These are phyloP conservation scores for Acanthamoeba triangularis DNA, from an alignment of 208 protist genomes.

Conservation along the genomic window DNA sequence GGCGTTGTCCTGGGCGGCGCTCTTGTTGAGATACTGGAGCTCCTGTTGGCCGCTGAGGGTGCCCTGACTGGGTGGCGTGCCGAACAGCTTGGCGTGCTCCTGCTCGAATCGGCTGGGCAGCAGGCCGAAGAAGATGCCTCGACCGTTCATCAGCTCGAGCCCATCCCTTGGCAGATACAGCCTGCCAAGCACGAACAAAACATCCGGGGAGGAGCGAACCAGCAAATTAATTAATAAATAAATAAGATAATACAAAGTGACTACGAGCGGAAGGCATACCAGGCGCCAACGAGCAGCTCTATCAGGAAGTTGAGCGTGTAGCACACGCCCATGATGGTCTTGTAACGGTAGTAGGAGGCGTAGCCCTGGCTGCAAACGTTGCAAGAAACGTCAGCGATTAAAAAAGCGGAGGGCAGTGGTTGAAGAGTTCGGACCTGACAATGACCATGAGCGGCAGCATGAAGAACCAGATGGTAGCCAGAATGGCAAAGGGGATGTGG, in stretches of 20 bases:
- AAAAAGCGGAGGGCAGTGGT: background rate
- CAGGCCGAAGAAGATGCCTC: slow-evolving; percentile 14
- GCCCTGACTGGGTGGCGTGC: background rate
- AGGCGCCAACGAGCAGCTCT: background rate
- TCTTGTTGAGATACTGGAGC: slow-evolving; percentile 14
- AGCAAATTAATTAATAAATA: background rate
- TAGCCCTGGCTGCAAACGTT: background rate
- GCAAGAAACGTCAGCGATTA: background rate
- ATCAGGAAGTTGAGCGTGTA: background rate
- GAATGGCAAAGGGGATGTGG: background rate
- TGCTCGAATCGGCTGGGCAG: background rate
- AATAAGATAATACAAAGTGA: background rate
- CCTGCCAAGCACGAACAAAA: background rate
- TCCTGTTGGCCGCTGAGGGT: background rate
- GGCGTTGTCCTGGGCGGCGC: background rate
- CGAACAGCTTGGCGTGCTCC: background rate
- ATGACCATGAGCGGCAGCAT: slow-evolving; percentile 10
- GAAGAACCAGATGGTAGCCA: slow-evolving; percentile 12
- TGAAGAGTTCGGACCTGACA: background rate
- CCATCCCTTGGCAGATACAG: background rate
- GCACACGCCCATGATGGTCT: slow-evolving; percentile 18
- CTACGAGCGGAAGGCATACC: background rate
- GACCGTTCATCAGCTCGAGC: background rate
- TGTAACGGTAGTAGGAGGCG: background rate
- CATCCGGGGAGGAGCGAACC: too few relatives aligned